Evolutionary conservation across 2,329 filamentous ascomycete species (phyloP).

Genomic region (Pseudogymnoascus sp.): DNA sequence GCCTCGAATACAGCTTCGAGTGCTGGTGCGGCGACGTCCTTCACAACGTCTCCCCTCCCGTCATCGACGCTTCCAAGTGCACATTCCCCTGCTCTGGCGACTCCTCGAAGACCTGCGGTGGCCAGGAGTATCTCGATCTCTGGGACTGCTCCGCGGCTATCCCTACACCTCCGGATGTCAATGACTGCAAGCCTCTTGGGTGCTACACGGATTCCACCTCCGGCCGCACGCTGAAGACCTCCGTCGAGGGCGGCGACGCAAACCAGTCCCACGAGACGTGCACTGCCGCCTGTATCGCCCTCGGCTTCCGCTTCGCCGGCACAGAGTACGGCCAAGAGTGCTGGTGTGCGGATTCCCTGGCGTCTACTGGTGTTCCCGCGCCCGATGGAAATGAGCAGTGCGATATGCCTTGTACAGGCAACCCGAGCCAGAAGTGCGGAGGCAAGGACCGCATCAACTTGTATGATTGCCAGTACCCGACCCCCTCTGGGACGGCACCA

Average conservation of each 20-base stretch:
- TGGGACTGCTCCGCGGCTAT: constrained; percentile 8
- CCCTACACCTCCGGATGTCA: background rate
- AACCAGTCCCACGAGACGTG: background rate
- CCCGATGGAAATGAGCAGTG: constrained; percentile 14
- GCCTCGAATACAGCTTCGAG: constrained; percentile 25
- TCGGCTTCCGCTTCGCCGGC: background rate
- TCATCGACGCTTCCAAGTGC: constrained; percentile 12
- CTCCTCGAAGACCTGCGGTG: constrained; percentile 13
- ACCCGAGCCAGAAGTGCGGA: constrained; percentile 14
- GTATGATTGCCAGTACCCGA: constrained; percentile 8
- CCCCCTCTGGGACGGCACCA: background rate
- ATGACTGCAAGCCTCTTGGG: background rate
- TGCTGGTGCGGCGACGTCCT: constrained; percentile 9
- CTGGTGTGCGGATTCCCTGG: background rate
- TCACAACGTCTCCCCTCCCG: background rate
- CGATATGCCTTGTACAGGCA: constrained; percentile 15
- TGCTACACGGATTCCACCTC: constrained; percentile 6
- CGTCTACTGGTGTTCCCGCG: constrained; percentile 11
- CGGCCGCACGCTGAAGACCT: background rate
- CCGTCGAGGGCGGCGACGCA: background rate
- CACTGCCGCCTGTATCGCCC: background rate
- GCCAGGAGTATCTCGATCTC: constrained; percentile 12
- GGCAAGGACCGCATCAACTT: constrained; percentile 13
- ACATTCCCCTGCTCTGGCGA: constrained; percentile 15
- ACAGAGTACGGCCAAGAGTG: background rate